Evolutionary conservation across 306 rosid genomes (phyloP), one percentile per base, ranked within the genome.

Genomic region (Vigna reflexopilosa): DNA sequence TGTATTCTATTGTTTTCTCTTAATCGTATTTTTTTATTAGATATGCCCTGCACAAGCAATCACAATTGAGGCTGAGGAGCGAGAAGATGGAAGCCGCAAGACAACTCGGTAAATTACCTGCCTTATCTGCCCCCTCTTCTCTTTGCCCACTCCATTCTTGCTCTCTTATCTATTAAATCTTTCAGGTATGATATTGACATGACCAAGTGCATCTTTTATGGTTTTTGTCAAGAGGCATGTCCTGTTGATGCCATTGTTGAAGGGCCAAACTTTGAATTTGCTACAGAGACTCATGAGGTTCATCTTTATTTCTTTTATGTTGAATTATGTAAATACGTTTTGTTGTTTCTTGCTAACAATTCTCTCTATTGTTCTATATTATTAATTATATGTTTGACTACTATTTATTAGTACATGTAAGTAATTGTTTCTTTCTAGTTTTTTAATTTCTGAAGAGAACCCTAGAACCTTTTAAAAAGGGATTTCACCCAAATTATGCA

Each of bases 191-290:
- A 95, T 77, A 95, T 95, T 90, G 99, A 95, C 91, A 95, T 95
- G 99, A 95, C 99, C 84, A 95, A 95, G 90, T 95, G 99, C 90
- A 95, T 95, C 86, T 95, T 91, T 77, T 95, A 98, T 85, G 99
- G 99, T 68, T 93, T 95, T 85, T 95, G 99, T 88, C 99, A 95
- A 93, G 99, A 95, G 88, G 99, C 99, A 24, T 95, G 99, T 84
- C 99, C 99, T 19, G 99, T 95, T 78, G 99, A 95, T 87, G 99
- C 99, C 79, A 95, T 95, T 78, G 99, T 95, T 50, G 99, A 95
- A 86, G 99, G 99, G 42, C 99, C 99, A 34, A 95, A 95, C 91
- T 95, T 95, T 44, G 99, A 95, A 67, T 95, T 91, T 72, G 78
- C 96, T 32, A 95, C 99, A 1, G 99, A 95, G 86, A 95, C 99